These are phyloP conservation scores for Trichoderma asperellum DNA, from an alignment of 2,329 filamentous ascomycete genomes.

Conservation along the genomic window DNA sequence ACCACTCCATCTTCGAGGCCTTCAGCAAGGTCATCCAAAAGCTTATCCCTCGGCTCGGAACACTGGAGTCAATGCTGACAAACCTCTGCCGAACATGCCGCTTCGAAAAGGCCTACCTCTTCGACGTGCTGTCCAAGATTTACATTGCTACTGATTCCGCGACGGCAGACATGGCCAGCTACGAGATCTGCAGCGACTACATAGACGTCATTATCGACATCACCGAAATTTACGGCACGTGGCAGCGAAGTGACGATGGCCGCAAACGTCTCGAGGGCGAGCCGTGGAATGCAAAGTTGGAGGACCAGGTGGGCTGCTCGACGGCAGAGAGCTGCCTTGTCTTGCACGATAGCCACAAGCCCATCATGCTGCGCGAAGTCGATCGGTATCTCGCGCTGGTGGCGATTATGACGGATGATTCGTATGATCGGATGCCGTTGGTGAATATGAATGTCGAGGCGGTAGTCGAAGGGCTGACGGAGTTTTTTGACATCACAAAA, in stretches of 20 bases:
- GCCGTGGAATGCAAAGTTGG: conserved; percentile 64
- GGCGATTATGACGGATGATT: conserved; percentile 84
- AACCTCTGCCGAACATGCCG: conserved; percentile 90
- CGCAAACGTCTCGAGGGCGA: conserved; percentile 61
- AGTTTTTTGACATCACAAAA: conserved; percentile 77
- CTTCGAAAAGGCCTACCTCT: conserved; percentile 97
- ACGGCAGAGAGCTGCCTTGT: conserved; percentile 72
- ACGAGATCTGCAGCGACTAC: conserved; percentile 98
- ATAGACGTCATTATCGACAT: conserved; percentile 98
- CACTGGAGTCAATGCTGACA: conserved; percentile 90
- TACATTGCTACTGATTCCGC: conserved; percentile 96
- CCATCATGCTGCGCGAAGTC: conserved; percentile 70
- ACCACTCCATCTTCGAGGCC: conserved; percentile 97
- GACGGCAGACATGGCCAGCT: conserved; percentile 91
- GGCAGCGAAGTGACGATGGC: conserved; percentile 61
- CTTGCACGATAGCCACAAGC: conserved; percentile 64
- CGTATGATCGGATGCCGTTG: conserved; percentile 79
- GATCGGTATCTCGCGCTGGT: conserved; percentile 79
- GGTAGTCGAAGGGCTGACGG: conserved; percentile 75
- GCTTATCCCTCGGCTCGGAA: conserved; percentile 88
- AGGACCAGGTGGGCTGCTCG: conserved; percentile 67
- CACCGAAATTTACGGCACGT: conserved; percentile 89
- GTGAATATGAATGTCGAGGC: conserved; percentile 88
- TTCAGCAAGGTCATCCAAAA: conserved; percentile 99
- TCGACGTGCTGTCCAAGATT: conserved; percentile 96